Base-by-base conservation (phyloP, 169 alveolate genomes). In the Eimeria praecox region DNA sequence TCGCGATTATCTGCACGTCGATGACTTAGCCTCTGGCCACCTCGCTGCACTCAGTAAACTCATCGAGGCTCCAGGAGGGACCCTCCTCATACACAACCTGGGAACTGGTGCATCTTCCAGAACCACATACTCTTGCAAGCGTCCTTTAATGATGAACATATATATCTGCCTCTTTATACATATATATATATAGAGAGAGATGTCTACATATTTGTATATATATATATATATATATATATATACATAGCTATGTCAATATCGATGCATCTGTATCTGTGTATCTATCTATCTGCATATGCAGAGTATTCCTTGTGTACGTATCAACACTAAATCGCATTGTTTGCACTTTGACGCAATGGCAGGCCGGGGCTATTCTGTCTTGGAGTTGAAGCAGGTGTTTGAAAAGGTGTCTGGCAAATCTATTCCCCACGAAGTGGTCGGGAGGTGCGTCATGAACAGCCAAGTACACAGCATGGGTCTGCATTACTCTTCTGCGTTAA, bases 11-110 rank as follows among this genome's bases (percentile, higher is more conserved):
- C 98, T 99, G 94, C 99, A 99, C 92, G 99, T 99, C 77, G 98
- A 97, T 16, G 99, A 99, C 90, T 97, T 99, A 73, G 99, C 99
- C n/a, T 95, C 97, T 46, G 99, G 99, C 16, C 99, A 99, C 97
- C 96, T 98, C 56, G 97, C 97, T 44, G 99, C 99, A 40, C 95
- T 99, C 27, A 92, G 96, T 78, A 96, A 96, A 95, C 93, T 97
- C 33, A 44, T 93, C 22, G 49, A 52, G 56, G 92, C 62, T 20
- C 38, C 80, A 22, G 94, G 80, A 14, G 95, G 95, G n/a, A 33
- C 59, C 33, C 52, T 75, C 18, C 83, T 54, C 73, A 71, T 97
- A 27, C 98, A 96, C 96, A 98, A 98, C 96, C 94, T 99, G 59
- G 99, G 99, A 10, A 98, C 99, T 30, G 90, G 90, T 80, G 46